Evolutionary conservation across 1,284 basidiomycete genomes (phyloP), one percentile per base, ranked within the genome.

Genomic region (Austropuccinia psidii): DNA sequence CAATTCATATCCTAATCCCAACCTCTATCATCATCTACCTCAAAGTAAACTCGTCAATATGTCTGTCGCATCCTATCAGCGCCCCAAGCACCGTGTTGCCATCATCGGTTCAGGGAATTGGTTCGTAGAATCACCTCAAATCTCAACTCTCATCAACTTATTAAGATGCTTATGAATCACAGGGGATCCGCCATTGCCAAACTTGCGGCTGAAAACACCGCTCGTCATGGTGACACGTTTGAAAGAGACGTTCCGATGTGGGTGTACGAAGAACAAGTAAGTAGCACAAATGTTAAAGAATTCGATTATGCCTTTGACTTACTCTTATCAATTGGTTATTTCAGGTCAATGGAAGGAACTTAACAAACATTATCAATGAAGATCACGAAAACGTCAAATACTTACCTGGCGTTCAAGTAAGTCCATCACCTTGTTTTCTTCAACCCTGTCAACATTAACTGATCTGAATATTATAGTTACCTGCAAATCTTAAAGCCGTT

Each of bases 181-280:
- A 84, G 84, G 85, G 85, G 85, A 0, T 84, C 83, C 6, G 85
- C 85, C 1, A 83, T 86, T 57, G 85, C 85, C 27, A 83, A 84
- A 75, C 85, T 86, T 68, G 84, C 85, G 9, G 81, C 79, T 77
- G 33, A 73, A 62, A 65, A 50, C 41, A 27, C 45, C 19, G 41
- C 67, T 13, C 27, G 47, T 21, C 29, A 58, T n/a, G 37, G 27
- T 29, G 64, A 74, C 31, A 37, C 24, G 45, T 85, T 84, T 77
- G 83, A 84, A 67, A 73, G 77, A 37, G 81, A 83, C 75, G 84
- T 85, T 37, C 80, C 80, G 73, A 84, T 85, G 83, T 85, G 84
- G 83, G 83, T 84, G 37, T 81, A 81, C 68, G 83, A 85, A 79
- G 84, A 85, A 77, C 78, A 82, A 73, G 83, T 83, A 55, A 76